Evolutionary conservation across 2,329 filamentous ascomycete genomes (phyloP).

Genomic region (Thielaviopsis euricoi): DNA sequence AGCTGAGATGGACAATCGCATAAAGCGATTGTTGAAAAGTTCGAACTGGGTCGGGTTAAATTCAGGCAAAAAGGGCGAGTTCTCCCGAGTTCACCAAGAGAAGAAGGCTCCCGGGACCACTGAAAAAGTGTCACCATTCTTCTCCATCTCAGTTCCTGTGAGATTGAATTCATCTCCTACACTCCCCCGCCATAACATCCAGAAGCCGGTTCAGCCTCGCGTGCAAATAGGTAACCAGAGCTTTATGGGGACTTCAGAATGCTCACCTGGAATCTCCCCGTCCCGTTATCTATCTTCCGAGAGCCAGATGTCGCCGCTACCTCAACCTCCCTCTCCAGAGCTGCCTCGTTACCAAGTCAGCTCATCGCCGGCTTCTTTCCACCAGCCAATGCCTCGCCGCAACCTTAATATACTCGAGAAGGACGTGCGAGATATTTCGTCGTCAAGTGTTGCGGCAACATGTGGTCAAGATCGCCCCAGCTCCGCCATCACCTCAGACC

Average conservation of each 20-base stretch:
- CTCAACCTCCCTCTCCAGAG: not conserved
- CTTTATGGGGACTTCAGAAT: conserved; percentile 1
- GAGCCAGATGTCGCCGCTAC: not conserved
- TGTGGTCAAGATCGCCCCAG: not conserved
- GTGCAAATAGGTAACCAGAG: conserved; percentile 10
- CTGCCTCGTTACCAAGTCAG: not conserved
- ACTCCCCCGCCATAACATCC: not conserved
- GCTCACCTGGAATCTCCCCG: not conserved
- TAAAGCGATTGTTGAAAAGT: not conserved
- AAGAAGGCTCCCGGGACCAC: not conserved
- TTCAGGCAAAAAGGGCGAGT: not conserved
- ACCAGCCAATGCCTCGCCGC: conserved; percentile 5
- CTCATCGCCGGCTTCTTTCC: conserved; percentile 5
- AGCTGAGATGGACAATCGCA: not conserved
- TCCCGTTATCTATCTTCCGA: not conserved
- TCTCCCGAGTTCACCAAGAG: not conserved
- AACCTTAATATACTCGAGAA: not conserved
- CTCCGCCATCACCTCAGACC: not conserved
- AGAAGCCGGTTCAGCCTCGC: not conserved
- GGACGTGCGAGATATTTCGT: not conserved
- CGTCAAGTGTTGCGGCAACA: not conserved
- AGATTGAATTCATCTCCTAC: not conserved
- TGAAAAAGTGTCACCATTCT: not conserved
- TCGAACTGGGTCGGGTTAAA: conserved; percentile 3
- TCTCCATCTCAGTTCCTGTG: not conserved